Conservation (phyloP, 192 early-diverging fungal genomes). For the Coemansia sp. region DNA sequence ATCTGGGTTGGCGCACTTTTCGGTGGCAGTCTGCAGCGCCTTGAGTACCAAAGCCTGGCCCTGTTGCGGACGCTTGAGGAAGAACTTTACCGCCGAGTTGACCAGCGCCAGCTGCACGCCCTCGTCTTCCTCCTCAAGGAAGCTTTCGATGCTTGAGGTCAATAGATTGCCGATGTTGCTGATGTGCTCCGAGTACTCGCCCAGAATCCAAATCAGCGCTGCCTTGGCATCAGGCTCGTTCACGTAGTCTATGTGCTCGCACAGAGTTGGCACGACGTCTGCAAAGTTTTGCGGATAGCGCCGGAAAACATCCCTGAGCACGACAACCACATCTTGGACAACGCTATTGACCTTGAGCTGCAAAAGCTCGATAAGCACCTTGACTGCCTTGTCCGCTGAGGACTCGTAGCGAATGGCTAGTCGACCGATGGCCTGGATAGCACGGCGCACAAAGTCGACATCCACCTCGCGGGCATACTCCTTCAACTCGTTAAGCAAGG, state of each 20-base stretch:
- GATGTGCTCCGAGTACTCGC: constrained; percentile 92
- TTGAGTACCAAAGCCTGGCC: constrained; percentile 87
- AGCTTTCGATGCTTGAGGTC: constrained; percentile 76
- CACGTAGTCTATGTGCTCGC: constrained; percentile 86
- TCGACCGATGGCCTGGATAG: constrained; percentile 87
- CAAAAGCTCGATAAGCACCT: constrained; percentile 88
- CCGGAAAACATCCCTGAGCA: constrained; percentile 94
- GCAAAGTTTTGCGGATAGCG: constrained; percentile 91
- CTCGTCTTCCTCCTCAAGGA: constrained; percentile 79
- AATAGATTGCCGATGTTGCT: constrained; percentile 82
- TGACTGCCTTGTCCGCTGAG: constrained; percentile 83
- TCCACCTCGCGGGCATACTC: constrained; percentile 98
- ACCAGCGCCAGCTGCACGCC: constrained; percentile 91
- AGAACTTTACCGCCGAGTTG: constrained; percentile 90
- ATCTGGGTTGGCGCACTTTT: constrained; percentile 91
- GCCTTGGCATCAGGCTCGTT: constrained; percentile 92
- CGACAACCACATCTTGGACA: constrained; percentile 90
- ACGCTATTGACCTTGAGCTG: constrained; percentile 88
- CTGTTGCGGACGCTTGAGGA: constrained; percentile 86
- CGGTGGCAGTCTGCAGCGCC: constrained; percentile 85
- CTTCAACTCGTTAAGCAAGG: constrained; percentile 89
- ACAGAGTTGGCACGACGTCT: constrained; percentile 81
- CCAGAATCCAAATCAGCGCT: constrained; percentile 94
- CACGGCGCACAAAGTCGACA: constrained; percentile 92
- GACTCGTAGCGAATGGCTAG: constrained; percentile 91